A percentile compares a stretch with the other conserved stretches of the same genome.
phyloP scores from a whole-genome alignment of 1,284 basidiomycete genomes.

The Sphaerobolus stellatus region DNA sequence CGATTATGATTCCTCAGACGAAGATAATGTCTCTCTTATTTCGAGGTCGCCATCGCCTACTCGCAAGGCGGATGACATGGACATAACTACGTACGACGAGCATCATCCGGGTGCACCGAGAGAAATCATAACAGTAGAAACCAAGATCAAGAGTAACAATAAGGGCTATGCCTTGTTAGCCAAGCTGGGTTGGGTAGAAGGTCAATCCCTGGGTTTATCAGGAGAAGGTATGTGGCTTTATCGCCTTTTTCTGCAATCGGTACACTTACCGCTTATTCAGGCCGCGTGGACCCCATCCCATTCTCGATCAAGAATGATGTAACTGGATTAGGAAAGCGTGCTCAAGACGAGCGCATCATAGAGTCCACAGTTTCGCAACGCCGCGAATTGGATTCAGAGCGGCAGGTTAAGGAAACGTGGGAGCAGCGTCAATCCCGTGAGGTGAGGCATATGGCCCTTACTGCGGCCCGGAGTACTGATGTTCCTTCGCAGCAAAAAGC shows the following conservation, averaged over 20 bases:
- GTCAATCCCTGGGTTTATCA: constrained; percentile 72
- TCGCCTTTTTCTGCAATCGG: neutral
- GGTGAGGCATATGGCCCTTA: constrained; percentile 36
- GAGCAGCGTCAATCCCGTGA: constrained; percentile 70
- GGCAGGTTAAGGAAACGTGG: constrained; percentile 72
- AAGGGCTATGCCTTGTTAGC: constrained; percentile 76
- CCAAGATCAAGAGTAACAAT: constrained; percentile 72
- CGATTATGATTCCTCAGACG: constrained; percentile 29
- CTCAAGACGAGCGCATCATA: constrained; percentile 75
- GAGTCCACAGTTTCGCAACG: constrained; percentile 80
- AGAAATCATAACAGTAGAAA: constrained; percentile 75
- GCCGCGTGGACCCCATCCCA: constrained; percentile 76
- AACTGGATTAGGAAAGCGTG: constrained; percentile 74
- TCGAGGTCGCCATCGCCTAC: constrained; percentile 70
- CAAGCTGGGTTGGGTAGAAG: constrained; percentile 79
- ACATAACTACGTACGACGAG: constrained; percentile 70
- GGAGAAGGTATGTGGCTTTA: constrained; percentile 55
- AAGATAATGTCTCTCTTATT: constrained; percentile 63
- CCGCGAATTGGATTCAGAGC: constrained; percentile 72
- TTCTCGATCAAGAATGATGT: constrained; percentile 74
- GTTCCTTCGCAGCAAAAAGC: constrained; percentile 52
- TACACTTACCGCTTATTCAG: constrained; percentile 36
- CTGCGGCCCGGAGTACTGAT: constrained; percentile 5
- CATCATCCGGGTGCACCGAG: constrained; percentile 47
- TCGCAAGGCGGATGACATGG: constrained; percentile 41